Conservation (phyloP, 768 basidiomycete species). For the Ramaria sp. region DNA sequence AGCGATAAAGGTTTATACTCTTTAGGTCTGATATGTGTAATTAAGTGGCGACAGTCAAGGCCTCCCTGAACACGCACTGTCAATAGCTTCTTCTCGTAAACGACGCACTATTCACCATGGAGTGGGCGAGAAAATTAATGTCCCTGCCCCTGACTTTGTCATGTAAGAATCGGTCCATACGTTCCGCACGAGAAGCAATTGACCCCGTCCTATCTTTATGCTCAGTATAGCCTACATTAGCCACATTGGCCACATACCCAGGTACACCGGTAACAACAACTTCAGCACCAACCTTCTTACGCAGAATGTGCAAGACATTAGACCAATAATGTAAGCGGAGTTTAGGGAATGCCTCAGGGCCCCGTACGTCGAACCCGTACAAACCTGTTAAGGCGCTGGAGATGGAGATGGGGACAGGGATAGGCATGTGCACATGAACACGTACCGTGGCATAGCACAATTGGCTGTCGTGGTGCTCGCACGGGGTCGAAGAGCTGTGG, state of each 20-base stretch:
- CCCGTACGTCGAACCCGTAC: constrained; percentile 90
- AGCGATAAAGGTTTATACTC: constrained; percentile 82
- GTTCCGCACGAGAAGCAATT: constrained; percentile 67
- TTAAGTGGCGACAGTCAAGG: constrained; percentile 86
- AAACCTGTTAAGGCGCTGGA: constrained; percentile 43
- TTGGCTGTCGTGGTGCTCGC: constrained; percentile 73
- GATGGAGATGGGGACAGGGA: neutral
- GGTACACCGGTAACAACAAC: constrained; percentile 96
- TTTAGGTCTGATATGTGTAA: constrained; percentile 70
- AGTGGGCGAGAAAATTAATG: constrained; percentile 90
- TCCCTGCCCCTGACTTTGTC: constrained; percentile 59
- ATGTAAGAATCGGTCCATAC: constrained; percentile 62
- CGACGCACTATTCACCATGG: constrained; percentile 44
- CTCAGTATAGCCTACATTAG: neutral
- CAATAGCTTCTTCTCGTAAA: neutral
- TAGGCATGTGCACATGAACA: constrained; percentile 8
- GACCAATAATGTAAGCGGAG: constrained; percentile 92
- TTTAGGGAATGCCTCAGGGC: constrained; percentile 71
- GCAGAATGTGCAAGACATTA: constrained; percentile 70
- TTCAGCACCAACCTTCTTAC: constrained; percentile 76
- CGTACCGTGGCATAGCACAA: constrained; percentile 93
- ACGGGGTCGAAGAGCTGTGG: constrained; percentile 72
- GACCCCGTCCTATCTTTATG: constrained; percentile 65
- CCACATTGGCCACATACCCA: constrained; percentile 42
- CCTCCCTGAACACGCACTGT: constrained; percentile 44